Percentiles rank a stretch among this genome's conserved stretches.
Conservation (phyloP, 2,329 filamentous ascomycete genomes). For the Ciborinia camelliae region DNA sequence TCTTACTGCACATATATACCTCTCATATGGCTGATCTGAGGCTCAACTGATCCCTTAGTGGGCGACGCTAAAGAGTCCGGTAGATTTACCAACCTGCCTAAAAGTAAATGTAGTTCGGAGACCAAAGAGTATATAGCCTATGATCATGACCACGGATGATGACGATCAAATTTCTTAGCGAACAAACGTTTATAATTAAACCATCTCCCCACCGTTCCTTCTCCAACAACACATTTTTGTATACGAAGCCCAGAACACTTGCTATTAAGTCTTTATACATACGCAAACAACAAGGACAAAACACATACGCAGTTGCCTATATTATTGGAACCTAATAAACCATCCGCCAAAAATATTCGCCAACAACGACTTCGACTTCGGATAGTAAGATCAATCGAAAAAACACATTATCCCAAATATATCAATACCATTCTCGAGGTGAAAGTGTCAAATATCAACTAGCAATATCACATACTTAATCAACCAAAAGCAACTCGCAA, state of each 20-base stretch:
- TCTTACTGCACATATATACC: neutral
- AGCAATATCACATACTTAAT: neutral
- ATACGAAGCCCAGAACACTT: neutral
- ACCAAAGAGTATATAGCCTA: neutral
- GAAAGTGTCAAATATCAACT: neutral
- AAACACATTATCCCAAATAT: neutral
- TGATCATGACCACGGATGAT: neutral
- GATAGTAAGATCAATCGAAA: slow-evolving; percentile 8
- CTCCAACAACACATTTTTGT: neutral
- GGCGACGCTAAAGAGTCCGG: neutral
- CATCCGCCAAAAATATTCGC: neutral
- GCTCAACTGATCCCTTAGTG: neutral
- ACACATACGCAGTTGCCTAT: neutral
- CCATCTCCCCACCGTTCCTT: neutral
- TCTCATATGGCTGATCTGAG: neutral
- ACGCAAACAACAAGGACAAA: neutral
- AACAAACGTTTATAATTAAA: neutral
- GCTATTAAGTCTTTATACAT: neutral
- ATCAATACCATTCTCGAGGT: neutral
- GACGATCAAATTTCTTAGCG: neutral
- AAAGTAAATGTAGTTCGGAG: no score
- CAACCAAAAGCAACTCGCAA: neutral
- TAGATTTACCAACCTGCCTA: neutral
- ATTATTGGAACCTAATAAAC: neutral
- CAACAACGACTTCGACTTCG: neutral